These are phyloP conservation scores for Sarocladium kiliense DNA, from an alignment of 2,329 filamentous ascomycete genomes.

Conservation along the genomic window DNA sequence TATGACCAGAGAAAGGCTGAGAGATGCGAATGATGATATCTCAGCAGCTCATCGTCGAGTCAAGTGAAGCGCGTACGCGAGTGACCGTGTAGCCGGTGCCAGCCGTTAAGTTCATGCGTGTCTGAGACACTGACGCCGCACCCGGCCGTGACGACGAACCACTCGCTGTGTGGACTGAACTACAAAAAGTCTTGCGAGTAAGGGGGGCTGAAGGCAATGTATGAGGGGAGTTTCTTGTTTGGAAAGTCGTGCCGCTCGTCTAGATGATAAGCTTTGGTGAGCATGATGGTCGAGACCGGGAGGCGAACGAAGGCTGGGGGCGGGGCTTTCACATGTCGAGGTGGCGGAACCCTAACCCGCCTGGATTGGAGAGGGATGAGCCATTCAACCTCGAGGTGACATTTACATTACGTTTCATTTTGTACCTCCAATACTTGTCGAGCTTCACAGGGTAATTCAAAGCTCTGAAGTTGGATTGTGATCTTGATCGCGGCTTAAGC, in stretches of 20 bases:
- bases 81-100: neutral
- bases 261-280: neutral
- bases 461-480: no score
- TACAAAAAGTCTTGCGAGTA: neutral
- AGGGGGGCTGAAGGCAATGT: neutral
- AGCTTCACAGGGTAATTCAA: no score
- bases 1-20: no score
- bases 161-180: no score
- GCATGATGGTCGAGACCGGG: neutral
- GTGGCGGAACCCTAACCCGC: no score
- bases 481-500: no score
- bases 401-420: no score
- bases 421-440: no score
- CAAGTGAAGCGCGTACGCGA: neutral
- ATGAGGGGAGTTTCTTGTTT: no score
- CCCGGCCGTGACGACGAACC: neutral
- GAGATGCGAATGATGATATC: conserved; percentile 15
- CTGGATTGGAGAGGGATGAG: neutral
- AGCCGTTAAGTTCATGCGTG: neutral
- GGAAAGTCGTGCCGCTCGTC: no score
- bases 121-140: neutral
- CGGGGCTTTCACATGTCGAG: conserved; percentile 4
- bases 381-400: no score
- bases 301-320: no score
- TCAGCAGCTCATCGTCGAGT: conserved; percentile 1